A percentile compares a stretch with the other conserved stretches of the same genome.
These are phyloP conservation scores for Eucalyptus coolabah DNA, from an alignment of 345 rosid genomes.

Conservation along the genomic window DNA sequence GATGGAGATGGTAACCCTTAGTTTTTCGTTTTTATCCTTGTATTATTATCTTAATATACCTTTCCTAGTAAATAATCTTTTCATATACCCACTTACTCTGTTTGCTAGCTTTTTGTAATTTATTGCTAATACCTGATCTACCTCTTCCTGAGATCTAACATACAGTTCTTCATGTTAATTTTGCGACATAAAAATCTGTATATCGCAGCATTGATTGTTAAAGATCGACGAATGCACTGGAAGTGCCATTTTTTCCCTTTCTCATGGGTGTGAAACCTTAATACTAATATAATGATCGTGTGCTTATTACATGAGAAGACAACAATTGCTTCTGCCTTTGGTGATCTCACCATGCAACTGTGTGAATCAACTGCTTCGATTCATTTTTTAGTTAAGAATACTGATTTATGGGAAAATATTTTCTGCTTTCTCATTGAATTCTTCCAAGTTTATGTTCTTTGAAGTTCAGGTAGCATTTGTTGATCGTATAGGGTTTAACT, in stretches of 20 bases:
- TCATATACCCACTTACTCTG: neutral
- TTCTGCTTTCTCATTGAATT: neutral
- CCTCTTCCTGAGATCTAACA: neutral
- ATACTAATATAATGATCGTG: neutral
- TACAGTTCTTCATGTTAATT: neutral
- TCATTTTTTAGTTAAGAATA: neutral
- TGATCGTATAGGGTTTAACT: neutral
- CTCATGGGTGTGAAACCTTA: neutral
- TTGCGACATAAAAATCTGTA: neutral
- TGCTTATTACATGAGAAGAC: neutral
- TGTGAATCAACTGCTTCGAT: neutral
- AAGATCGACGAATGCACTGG: neutral
- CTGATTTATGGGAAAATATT: neutral
- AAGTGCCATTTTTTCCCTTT: neutral
- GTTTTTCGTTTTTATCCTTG: neutral
- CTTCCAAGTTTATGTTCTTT: neutral
- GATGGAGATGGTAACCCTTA: conserved; percentile 61
- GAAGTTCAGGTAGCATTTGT: neutral
- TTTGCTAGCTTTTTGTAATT: neutral
- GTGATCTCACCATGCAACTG: neutral
- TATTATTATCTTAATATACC: neutral
- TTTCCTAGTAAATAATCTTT: neutral
- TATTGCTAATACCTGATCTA: neutral
- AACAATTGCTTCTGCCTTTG: neutral
- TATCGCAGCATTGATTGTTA: neutral